These are phyloP conservation scores for Aspergillus conjunctus DNA, from an alignment of 495 filamentous ascomycete genomes.

Conservation along the genomic window DNA sequence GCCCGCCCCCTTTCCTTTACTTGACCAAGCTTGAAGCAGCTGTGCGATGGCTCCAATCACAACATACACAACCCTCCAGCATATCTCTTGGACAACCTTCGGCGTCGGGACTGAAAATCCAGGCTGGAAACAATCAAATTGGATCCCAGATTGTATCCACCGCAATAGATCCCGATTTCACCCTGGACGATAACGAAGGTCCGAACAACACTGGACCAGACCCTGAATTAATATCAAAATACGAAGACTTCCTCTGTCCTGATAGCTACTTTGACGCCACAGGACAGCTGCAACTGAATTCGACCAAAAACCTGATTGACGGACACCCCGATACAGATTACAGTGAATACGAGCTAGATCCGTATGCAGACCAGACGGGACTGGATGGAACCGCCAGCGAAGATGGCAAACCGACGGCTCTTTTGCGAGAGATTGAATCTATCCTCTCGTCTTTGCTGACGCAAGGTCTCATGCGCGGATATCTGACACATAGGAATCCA, in stretches of 20 bases:
- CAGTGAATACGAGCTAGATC: constrained; percentile 46
- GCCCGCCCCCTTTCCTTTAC: constrained; percentile 48
- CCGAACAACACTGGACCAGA: constrained; percentile 18
- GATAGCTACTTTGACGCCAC: constrained; percentile 39
- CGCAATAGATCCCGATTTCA: constrained; percentile 39
- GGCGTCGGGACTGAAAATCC: constrained; percentile 15
- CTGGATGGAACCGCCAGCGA: constrained; percentile 23
- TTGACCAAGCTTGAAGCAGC: constrained; percentile 44
- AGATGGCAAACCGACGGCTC: constrained; percentile 49
- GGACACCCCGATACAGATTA: constrained; percentile 48
- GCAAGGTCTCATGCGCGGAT: constrained; percentile 84
- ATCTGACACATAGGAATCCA: constrained; percentile 72
- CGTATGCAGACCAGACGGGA: constrained; percentile 31
- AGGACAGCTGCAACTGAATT: constrained; percentile 37
- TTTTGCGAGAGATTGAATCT: constrained; percentile 72
- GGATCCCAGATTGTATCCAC: constrained; percentile 41
- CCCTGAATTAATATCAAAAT: constrained; percentile 31
- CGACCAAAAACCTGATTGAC: constrained; percentile 34
- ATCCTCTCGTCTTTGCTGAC: constrained; percentile 75
- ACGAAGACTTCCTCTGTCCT: constrained; percentile 41
- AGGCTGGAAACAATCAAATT: constrained; percentile 20
- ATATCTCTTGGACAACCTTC: constrained; percentile 1
- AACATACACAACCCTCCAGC: constrained; percentile 24
- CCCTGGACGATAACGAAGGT: constrained; percentile 20
- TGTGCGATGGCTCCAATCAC: constrained; percentile 42